Evolutionary conservation across 2,329 filamentous ascomycete genomes (phyloP).

Genomic region (Exophiala alcalophila): DNA sequence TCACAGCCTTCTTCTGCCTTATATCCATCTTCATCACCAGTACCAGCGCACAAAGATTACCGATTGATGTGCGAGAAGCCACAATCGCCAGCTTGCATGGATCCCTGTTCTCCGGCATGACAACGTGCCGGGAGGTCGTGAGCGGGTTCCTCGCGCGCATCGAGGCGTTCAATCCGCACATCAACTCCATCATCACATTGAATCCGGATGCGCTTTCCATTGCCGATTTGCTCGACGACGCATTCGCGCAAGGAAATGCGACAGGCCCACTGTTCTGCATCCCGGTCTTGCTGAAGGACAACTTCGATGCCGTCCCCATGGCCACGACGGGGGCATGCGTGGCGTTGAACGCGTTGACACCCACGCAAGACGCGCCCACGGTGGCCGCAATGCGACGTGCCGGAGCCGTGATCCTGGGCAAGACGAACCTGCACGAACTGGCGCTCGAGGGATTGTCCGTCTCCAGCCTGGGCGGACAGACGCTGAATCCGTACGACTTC

Average conservation of each 20-base stretch:
- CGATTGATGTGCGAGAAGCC: slow-evolving; percentile 56
- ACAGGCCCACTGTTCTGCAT: slow-evolving; percentile 58
- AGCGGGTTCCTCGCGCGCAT: slow-evolving; percentile 58
- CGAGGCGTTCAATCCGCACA: slow-evolving; percentile 53
- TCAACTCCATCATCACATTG: slow-evolving; percentile 57
- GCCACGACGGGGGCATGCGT: slow-evolving; percentile 57
- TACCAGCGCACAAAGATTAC: slow-evolving; percentile 11
- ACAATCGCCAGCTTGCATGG: slow-evolving; percentile 58
- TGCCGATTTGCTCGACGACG: slow-evolving; percentile 51
- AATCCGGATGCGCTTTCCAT: slow-evolving; percentile 48
- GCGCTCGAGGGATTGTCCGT: slow-evolving; percentile 63
- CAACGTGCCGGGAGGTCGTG: slow-evolving; percentile 55
- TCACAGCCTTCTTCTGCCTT: too few relatives aligned
- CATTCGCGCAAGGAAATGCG: slow-evolving; percentile 45
- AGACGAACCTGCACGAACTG: slow-evolving; percentile 62
- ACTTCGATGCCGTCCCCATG: slow-evolving; percentile 56
- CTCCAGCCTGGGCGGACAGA: slow-evolving; percentile 63
- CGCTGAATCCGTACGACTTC: slow-evolving; percentile 63
- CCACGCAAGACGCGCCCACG: slow-evolving; percentile 48
- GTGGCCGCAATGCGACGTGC: slow-evolving; percentile 50
- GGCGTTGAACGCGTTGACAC: slow-evolving; percentile 49
- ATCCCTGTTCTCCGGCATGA: slow-evolving; percentile 51
- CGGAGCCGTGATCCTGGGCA: slow-evolving; percentile 59
- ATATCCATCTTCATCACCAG: too few relatives aligned
- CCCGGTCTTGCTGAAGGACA: slow-evolving; percentile 63